Evolutionary conservation across 164 flowering plant species (phyloP).

Genomic region (Buxus sempervirens): DNA sequence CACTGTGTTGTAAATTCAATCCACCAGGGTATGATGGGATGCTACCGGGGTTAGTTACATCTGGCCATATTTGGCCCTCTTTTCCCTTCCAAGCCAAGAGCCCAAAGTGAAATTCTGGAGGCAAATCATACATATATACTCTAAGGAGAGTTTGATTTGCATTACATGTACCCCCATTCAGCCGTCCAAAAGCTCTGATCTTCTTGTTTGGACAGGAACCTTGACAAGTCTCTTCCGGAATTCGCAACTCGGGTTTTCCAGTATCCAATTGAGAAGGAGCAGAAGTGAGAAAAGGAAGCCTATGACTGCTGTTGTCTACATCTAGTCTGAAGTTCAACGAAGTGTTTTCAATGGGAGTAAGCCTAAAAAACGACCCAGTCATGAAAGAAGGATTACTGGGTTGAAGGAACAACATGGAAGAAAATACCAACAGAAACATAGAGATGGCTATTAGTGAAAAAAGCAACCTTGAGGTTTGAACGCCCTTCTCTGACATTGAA

Average conservation of each 20-base stretch:
- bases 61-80: constrained; percentile 59
- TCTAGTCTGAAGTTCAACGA: constrained; percentile 31
- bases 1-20: constrained; percentile 81
- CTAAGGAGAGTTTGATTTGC: constrained; percentile 36
- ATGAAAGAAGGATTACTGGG: constrained; percentile 29
- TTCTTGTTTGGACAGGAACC: constrained; percentile 13
- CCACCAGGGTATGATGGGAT: constrained; percentile 88
- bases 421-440: constrained; percentile 46
- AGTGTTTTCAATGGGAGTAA: constrained; percentile 43
- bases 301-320: constrained; percentile 9
- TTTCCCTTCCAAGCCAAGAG: constrained; percentile 64
- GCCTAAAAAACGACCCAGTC: constrained; percentile 45
- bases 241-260: constrained; percentile 6
- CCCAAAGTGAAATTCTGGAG: constrained; percentile 85
- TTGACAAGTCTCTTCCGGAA: constrained; percentile 3
- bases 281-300: constrained; percentile 16
- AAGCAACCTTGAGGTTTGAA: constrained; percentile 48
- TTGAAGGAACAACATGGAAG: constrained; percentile 46
- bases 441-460: constrained; percentile 41
- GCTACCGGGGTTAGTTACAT: constrained; percentile 27
- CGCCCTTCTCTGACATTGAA: constrained; percentile 48
- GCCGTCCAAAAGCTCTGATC: constrained; percentile 10
- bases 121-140: constrained; percentile 84
- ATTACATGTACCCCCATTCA: constrained; percentile 27
- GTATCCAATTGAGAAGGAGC: constrained; percentile 8